phyloP scores from a whole-genome alignment of 495 filamentous ascomycete genomes.

The Neurospora pannonica region DNA sequence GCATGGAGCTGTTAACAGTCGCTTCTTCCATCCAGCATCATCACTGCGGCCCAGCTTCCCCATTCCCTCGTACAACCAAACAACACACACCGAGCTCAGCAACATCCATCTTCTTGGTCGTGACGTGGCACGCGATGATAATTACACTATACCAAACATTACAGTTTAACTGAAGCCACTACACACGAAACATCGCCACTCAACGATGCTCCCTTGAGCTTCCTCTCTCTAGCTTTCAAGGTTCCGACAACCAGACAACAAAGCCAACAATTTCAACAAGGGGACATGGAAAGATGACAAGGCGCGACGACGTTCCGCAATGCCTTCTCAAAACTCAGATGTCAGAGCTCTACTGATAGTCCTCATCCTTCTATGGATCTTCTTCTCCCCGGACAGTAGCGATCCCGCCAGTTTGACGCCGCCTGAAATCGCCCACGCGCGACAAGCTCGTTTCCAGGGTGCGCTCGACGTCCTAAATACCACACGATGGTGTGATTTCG shows the following conservation, averaged over 20 bases:
- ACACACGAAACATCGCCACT: not conserved
- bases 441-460: slow-evolving; percentile 13
- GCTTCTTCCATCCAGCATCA: not conserved
- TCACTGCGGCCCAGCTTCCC: not conserved
- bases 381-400: slow-evolving; percentile 27
- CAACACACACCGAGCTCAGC: not conserved
- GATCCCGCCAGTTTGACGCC: slow-evolving; percentile 15
- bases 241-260: not conserved
- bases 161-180: not conserved
- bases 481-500: slow-evolving; percentile 66
- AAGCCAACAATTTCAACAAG: not conserved
- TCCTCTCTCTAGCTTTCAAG: not conserved
- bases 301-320: slow-evolving; percentile 7
- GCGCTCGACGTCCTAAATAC: slow-evolving; percentile 58
- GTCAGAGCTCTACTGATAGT: slow-evolving; percentile 30
- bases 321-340: slow-evolving; percentile 29
- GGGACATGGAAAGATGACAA: not conserved
- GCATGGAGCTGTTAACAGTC: not conserved
- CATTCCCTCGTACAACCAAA: not conserved
- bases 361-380: slow-evolving; percentile 33
- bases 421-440: slow-evolving; percentile 19
- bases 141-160: not conserved
- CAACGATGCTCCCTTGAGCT: not conserved
- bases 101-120: not conserved
- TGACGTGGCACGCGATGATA: not conserved